Base-by-base conservation (phyloP, 495 filamentous ascomycete genomes). In the Xylaria flabelliformis region DNA sequence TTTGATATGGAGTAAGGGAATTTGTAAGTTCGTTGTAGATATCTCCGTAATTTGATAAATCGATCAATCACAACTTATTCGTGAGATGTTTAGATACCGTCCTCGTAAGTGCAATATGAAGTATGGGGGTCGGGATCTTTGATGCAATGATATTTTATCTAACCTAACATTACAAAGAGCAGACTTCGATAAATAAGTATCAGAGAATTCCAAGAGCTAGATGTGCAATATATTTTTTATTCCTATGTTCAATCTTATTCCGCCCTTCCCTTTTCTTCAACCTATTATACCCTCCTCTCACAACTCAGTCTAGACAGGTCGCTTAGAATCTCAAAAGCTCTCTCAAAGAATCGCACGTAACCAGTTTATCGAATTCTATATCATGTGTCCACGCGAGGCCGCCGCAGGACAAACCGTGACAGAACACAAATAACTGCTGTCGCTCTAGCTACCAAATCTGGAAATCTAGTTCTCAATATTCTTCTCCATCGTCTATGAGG, bases 1-100 rank as follows among this genome's bases (percentile, higher is more conserved):
- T 26, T 32, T 56, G 13, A 32, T 56, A 56, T 24, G 53, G 53
- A 56, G 53, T 17, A 56, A 32, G 13, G 13, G 53, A 26, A 26
- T 15, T 56, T 56, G 53, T 56, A 10, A 29, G 17, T 56, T 32
- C 26, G 13, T 13, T 56, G 53, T 56, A 32, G 53, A 56, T 10
- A 56, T 32, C 13, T 56, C 26, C 53, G 53, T 56, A 32, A 12
- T 56, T 26, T 56, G 53, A 32, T 56, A 56, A 56, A 32, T 56
- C 17, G 26, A 56, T 56, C 26, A 29, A 32, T 10, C 26, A 32
- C 24, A 17, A 32, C 5, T 56, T 4, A 12, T 32, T 26, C 10
- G 53, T 29, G 5, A 10, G 26, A 13, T 56, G 26, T 29, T 17
- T 32, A 3, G 19, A 10, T 51, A 4, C 6, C 9, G 17, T 13